phyloP scores from a whole-genome alignment of 2,329 filamentous ascomycete genomes.

The Diaporthe sp. region DNA sequence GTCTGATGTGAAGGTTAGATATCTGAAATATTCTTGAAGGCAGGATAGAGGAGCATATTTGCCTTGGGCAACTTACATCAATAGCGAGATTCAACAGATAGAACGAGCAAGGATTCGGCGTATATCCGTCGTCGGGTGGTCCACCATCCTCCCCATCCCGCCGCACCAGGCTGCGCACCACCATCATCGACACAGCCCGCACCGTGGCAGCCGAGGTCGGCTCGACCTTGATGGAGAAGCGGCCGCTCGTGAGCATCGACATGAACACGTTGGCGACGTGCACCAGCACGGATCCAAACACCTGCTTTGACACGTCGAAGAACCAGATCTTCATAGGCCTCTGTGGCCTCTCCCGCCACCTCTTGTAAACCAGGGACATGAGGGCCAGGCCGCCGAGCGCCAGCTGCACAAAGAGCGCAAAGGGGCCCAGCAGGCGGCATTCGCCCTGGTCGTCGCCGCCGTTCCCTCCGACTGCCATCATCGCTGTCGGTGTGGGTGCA shows the following conservation, averaged over 20 bases:
- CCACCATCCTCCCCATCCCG: conserved; percentile 56
- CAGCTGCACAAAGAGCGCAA: conserved; percentile 90
- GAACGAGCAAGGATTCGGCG: conserved; percentile 95
- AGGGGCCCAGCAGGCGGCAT: conserved; percentile 89
- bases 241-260: conserved; percentile 93
- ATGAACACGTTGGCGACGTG: conserved; percentile 95
- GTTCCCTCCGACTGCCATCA: conserved; percentile 32
- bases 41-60: neutral
- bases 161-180: conserved; percentile 53
- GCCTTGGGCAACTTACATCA: conserved; percentile 75
- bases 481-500: conserved; percentile 26
- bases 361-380: conserved; percentile 90
- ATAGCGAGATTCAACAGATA: conserved; percentile 95
- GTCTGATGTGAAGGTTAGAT: conserved; percentile 69
- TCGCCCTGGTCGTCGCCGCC: conserved; percentile 73
- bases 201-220: conserved; percentile 54
- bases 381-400: conserved; percentile 87
- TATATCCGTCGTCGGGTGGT: conserved; percentile 65
- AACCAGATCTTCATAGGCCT: conserved; percentile 96
- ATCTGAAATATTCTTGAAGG: neutral
- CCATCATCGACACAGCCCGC: conserved; percentile 42
- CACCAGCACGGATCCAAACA: conserved; percentile 91
- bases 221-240: conserved; percentile 76
- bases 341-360: conserved; percentile 92
- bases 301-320: conserved; percentile 97